phyloP scores from a whole-genome alignment of 2,329 filamentous ascomycete genomes.

The Xylaria sp. region DNA sequence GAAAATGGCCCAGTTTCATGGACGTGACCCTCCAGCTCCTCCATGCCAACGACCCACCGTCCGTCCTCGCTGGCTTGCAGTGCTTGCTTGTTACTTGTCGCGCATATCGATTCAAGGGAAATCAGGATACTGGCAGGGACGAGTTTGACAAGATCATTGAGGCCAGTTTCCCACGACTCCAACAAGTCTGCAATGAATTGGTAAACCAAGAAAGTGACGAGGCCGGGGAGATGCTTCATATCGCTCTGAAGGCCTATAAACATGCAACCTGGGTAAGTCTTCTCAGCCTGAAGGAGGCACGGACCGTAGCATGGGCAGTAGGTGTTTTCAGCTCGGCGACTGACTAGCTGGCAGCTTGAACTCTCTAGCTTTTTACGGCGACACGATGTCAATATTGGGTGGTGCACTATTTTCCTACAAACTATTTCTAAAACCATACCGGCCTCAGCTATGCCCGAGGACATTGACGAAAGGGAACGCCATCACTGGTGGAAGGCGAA shows the following conservation, averaged over 20 bases:
- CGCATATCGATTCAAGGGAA: constrained; percentile 91
- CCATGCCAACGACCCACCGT: constrained; percentile 84
- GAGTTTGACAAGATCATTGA: constrained; percentile 97
- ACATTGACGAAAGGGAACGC: constrained; percentile 84
- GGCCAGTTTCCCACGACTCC: constrained; percentile 86
- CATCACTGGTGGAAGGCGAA: constrained; percentile 99
- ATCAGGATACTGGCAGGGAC: constrained; percentile 77
- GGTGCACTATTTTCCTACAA: constrained; percentile 94
- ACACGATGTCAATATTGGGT: constrained; percentile 86
- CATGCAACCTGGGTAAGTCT: constrained; percentile 90
- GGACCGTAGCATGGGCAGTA: not conserved
- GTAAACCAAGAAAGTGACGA: constrained; percentile 92
- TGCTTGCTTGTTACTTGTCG: constrained; percentile 94
- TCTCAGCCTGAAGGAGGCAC: not conserved
- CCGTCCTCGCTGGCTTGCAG: constrained; percentile 92
- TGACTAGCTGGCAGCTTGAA: constrained; percentile 75
- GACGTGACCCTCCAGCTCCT: constrained; percentile 91
- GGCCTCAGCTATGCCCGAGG: constrained; percentile 80
- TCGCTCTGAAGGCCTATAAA: constrained; percentile 96
- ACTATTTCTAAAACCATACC: constrained; percentile 89
- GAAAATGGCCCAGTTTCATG: constrained; percentile 93
- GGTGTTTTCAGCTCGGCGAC: constrained; percentile 30
- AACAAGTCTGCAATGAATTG: constrained; percentile 87
- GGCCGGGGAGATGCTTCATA: constrained; percentile 95
- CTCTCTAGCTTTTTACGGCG: constrained; percentile 81